These are phyloP conservation scores for Pterulicium gracile DNA, from an alignment of 1,284 basidiomycete genomes.

Conservation along the genomic window DNA sequence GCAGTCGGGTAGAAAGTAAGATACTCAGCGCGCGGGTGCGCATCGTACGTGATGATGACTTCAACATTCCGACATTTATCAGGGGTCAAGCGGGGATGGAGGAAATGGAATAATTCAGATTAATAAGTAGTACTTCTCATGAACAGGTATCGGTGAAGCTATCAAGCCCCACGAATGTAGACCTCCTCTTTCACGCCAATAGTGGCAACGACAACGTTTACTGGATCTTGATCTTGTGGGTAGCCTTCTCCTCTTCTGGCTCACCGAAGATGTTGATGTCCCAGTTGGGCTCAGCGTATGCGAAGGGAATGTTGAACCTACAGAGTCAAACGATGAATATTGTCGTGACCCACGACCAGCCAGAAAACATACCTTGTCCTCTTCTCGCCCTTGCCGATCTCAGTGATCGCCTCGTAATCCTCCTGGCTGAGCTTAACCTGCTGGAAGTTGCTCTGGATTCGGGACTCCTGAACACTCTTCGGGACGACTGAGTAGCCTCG, in stretches of 20 bases:
- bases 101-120: too few relatives aligned
- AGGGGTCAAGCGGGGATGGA: too few relatives aligned
- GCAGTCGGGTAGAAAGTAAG: too few relatives aligned
- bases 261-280: constrained; percentile 46
- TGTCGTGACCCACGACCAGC: too few relatives aligned
- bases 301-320: constrained; percentile 40
- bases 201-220: constrained; percentile 9
- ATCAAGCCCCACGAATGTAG: too few relatives aligned
- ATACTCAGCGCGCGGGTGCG: too few relatives aligned
- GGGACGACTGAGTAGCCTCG: constrained; percentile 64
- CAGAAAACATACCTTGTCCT: constrained; percentile 37
- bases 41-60: too few relatives aligned
- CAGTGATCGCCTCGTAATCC: constrained; percentile 47
- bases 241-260: constrained; percentile 38
- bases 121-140: too few relatives aligned
- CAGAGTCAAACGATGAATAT: background rate
- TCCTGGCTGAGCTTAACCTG: constrained; percentile 51
- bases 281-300: constrained; percentile 38
- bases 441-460: constrained; percentile 63
- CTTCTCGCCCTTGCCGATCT: constrained; percentile 39
- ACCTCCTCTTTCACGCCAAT: background rate
- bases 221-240: constrained; percentile 33
- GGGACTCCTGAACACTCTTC: constrained; percentile 53
- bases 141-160: too few relatives aligned
- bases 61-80: too few relatives aligned